Percentiles rank a stretch among this genome's conserved stretches.
These are phyloP conservation scores for Sisymbrium altissimum DNA, from an alignment of 345 rosid species.

Conservation along the genomic window DNA sequence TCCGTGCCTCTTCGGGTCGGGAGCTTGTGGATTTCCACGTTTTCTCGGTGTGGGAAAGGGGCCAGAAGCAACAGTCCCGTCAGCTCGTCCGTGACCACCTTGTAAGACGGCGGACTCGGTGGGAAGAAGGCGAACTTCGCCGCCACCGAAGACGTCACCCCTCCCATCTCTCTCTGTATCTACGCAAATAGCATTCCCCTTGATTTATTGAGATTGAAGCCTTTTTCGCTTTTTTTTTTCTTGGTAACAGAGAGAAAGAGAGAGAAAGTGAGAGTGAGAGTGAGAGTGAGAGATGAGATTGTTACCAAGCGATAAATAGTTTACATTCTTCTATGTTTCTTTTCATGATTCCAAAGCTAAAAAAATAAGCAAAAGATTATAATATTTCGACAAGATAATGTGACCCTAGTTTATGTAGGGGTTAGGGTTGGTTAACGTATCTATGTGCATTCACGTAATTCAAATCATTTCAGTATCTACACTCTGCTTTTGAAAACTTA, in stretches of 20 bases:
- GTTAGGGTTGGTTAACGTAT: not conserved
- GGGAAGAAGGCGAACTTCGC: conserved; percentile 97
- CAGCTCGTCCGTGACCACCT: conserved; percentile 61
- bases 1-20: conserved; percentile 75
- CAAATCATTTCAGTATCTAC: not conserved
- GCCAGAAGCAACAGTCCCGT: conserved; percentile 74
- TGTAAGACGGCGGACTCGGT: conserved; percentile 91
- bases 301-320: not conserved
- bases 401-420: not conserved
- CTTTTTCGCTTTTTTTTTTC: not conserved
- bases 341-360: conserved; percentile 9
- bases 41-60: conserved; percentile 90
- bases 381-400: not conserved
- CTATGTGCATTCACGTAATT: not conserved
- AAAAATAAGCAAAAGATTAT: too few species aligned
- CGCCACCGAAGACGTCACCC: conserved; percentile 95
- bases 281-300: not conserved
- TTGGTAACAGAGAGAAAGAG: not conserved
- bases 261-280: too few species aligned
- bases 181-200: not conserved
- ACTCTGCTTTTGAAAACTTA: not conserved
- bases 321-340: conserved; percentile 14
- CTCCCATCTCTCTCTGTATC: conserved; percentile 58
- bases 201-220: not conserved
- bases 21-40: conserved; percentile 77